Conservation (phyloP, 2,329 filamentous ascomycete species). For the Ceratocystis variospora region DNA sequence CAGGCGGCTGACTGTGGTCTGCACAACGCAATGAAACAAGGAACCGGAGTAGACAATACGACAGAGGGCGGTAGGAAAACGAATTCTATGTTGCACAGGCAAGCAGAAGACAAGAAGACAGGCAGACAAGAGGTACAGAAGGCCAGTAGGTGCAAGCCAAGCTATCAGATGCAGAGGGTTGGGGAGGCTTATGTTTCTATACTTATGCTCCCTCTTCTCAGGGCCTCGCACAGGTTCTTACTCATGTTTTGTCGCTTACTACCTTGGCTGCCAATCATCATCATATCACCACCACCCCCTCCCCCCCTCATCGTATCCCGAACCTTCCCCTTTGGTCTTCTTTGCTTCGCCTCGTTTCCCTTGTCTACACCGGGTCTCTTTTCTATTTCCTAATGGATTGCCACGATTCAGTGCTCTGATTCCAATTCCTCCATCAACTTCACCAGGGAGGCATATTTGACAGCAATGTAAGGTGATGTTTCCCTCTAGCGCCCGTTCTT, state of each 20-base stretch:
- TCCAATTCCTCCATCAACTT: background rate
- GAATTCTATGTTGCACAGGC: background rate
- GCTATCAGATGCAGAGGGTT: background rate
- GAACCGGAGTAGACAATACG: background rate
- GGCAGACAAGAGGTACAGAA: background rate
- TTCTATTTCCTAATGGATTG: background rate
- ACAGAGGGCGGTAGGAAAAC: background rate
- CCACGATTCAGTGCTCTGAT: background rate
- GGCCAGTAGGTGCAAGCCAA: background rate
- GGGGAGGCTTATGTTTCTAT: background rate
- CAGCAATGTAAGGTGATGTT: background rate
- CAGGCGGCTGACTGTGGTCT: background rate
- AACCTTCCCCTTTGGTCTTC: background rate
- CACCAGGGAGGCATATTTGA: background rate
- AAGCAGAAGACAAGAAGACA: background rate
- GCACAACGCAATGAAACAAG: background rate
- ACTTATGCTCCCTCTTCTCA: background rate
- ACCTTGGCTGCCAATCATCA: slow-evolving; percentile 1
- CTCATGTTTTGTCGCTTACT: background rate
- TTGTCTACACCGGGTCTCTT: background rate
- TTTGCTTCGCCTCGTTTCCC: background rate
- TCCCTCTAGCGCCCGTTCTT: background rate
- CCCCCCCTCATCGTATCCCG: too few relatives aligned
- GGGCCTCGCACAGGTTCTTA: background rate
- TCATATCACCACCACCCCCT: background rate